These are phyloP conservation scores for Colletotrichum liriopes DNA, from an alignment of 2,329 filamentous ascomycete species.

Conservation along the genomic window DNA sequence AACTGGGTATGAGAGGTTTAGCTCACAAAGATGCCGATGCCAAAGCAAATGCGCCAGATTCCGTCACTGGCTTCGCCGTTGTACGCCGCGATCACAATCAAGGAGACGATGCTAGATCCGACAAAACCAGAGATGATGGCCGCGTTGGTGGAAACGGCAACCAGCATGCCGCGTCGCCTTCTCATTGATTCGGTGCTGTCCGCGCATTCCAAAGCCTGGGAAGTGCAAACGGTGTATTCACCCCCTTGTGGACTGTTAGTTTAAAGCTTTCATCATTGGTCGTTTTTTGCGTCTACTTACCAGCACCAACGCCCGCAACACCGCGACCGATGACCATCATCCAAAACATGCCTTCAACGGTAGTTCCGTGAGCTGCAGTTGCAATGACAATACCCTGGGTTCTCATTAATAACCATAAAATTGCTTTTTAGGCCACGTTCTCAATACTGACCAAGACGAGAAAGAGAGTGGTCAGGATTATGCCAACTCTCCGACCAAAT, in stretches of 20 bases:
- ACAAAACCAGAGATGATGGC: constrained; percentile 54
- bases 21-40: constrained; percentile 58
- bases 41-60: constrained; percentile 61
- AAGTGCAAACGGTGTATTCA: constrained; percentile 51
- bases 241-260: constrained; percentile 42
- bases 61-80: constrained; percentile 53
- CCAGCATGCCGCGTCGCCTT: constrained; percentile 49
- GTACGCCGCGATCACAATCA: constrained; percentile 61
- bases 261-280: background rate
- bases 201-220: constrained; percentile 49
- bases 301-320: constrained; percentile 63
- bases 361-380: constrained; percentile 59
- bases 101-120: constrained; percentile 59
- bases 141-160: constrained; percentile 61
- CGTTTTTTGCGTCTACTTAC: constrained; percentile 42
- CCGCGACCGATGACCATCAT: constrained; percentile 66
- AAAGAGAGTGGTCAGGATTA: constrained; percentile 61
- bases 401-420: background rate
- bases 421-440: fast-evolving
- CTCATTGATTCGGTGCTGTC: constrained; percentile 48
- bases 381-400: constrained; percentile 58
- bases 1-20: background rate
- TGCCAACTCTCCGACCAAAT: constrained; percentile 62
- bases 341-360: constrained; percentile 63
- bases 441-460: constrained; percentile 53